Evolutionary conservation across 345 rosid species (phyloP).

Genomic region (Salix suchowensis): DNA sequence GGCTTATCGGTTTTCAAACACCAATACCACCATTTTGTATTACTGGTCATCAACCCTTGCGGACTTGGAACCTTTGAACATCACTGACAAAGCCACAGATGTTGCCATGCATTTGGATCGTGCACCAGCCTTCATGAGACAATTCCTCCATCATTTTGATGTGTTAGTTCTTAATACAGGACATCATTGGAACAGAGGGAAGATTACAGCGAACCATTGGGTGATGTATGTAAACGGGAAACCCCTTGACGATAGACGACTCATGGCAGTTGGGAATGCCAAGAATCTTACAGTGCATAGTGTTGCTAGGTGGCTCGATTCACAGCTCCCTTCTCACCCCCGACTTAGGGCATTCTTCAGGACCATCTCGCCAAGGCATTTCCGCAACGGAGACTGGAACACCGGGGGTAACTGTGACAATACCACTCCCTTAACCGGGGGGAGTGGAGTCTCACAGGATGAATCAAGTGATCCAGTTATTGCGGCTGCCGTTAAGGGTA

Average conservation of each 20-base stretch:
- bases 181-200: slow-evolving; percentile 56
- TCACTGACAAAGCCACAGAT: slow-evolving; percentile 24
- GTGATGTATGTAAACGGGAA: slow-evolving; percentile 47
- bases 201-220: slow-evolving; percentile 39
- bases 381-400: slow-evolving; percentile 48
- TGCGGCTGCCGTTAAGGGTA: slow-evolving; percentile 19
- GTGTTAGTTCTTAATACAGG: slow-evolving; percentile 51
- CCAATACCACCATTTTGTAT: slow-evolving; percentile 53
- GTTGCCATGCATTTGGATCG: slow-evolving; percentile 59
- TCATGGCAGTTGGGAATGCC: slow-evolving; percentile 30
- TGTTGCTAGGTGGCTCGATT: slow-evolving; percentile 47
- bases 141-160: slow-evolving; percentile 28
- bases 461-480: slow-evolving; percentile 20
- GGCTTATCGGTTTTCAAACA: slow-evolving; percentile 48
- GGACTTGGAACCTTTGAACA: slow-evolving; percentile 37
- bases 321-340: slow-evolving; percentile 32
- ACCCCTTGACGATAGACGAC: slow-evolving; percentile 27
- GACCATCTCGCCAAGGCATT: slow-evolving; percentile 48
- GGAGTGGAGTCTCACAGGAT: slow-evolving; percentile 31
- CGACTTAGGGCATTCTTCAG: slow-evolving; percentile 38
- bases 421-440: slow-evolving; percentile 35
- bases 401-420: slow-evolving; percentile 46
- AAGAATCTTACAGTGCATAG: slow-evolving; percentile 45
- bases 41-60: slow-evolving; percentile 56
- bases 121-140: slow-evolving; percentile 40